These are phyloP conservation scores for Apiotrichum gracile DNA, from an alignment of 1,284 basidiomycete species.

Conservation along the genomic window DNA sequence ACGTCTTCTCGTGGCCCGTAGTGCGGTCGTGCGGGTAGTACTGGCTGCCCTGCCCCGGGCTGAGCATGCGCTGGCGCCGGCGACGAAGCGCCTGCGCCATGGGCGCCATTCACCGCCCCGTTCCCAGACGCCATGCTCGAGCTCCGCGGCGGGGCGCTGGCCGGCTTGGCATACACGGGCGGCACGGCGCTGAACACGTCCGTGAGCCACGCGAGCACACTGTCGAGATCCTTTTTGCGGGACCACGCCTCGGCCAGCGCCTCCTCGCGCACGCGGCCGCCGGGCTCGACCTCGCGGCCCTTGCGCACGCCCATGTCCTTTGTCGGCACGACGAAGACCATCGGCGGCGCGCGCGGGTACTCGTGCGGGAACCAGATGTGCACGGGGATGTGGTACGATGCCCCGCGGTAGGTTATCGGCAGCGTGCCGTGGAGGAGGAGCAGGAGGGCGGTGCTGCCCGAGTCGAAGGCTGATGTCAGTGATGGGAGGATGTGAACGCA, in stretches of 20 bases:
- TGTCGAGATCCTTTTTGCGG: conserved; percentile 60
- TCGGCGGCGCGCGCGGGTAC: conserved; percentile 73
- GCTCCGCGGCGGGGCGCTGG: conserved; percentile 7
- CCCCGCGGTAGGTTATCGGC: conserved; percentile 70
- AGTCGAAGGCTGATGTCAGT: conserved; percentile 68
- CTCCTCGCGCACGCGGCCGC: conserved; percentile 55
- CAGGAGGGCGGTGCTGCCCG: conserved; percentile 84
- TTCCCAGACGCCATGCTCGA: no score
- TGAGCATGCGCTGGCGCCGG: no score
- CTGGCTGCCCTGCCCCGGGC: no score
- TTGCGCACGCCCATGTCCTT: conserved; percentile 81
- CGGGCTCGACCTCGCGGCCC: conserved; percentile 70
- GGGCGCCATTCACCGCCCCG: no score
- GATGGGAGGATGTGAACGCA: background rate
- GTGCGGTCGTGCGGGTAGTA: no score
- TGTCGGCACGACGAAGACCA: conserved; percentile 94
- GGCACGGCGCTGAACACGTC: conserved; percentile 76
- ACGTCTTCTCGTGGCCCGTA: no score
- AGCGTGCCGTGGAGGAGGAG: conserved; percentile 86
- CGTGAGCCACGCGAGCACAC: conserved; percentile 36
- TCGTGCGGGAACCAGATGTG: conserved; percentile 79
- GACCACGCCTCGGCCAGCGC: conserved; percentile 64
- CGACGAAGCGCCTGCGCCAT: no score
- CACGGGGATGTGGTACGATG: conserved; percentile 89
- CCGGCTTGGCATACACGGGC: conserved; percentile 83